Evolutionary conservation across 108 stramenopile genomes (phyloP).

Genomic region (Nannochloropsis granulata): DNA sequence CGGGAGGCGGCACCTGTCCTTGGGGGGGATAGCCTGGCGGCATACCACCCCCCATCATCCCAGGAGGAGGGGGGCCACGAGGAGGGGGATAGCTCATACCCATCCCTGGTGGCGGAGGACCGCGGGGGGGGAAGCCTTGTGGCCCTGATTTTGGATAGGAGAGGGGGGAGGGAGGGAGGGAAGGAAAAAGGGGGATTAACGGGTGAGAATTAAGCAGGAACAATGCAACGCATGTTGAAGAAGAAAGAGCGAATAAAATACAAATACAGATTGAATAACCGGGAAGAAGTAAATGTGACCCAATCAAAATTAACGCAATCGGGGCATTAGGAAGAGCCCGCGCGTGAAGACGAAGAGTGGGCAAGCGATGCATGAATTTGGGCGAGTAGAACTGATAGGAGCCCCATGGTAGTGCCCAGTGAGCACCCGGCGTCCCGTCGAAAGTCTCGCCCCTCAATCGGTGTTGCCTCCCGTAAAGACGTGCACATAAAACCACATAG

Average conservation of each 20-base stretch:
- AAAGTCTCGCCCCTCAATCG: neutral
- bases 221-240: no score
- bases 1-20: neutral
- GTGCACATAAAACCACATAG: neutral
- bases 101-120: neutral
- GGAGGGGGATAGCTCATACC: neutral
- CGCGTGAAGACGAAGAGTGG: neutral
- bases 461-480: neutral
- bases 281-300: neutral
- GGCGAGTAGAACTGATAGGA: neutral
- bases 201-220: neutral
- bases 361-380: neutral
- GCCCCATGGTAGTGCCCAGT: neutral
- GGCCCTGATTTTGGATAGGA: neutral
- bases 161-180: neutral
- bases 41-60: neutral
- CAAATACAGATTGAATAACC: no score
- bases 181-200: neutral
- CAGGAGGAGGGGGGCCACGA: neutral
- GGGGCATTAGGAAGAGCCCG: neutral
- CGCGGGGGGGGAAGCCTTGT: neutral
- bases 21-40: neutral
- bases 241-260: no score
- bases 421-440: neutral
- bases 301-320: neutral